Evolutionary conservation across 2,329 filamentous ascomycete species (phyloP).

Genomic region (Blumeriella jaapii): DNA sequence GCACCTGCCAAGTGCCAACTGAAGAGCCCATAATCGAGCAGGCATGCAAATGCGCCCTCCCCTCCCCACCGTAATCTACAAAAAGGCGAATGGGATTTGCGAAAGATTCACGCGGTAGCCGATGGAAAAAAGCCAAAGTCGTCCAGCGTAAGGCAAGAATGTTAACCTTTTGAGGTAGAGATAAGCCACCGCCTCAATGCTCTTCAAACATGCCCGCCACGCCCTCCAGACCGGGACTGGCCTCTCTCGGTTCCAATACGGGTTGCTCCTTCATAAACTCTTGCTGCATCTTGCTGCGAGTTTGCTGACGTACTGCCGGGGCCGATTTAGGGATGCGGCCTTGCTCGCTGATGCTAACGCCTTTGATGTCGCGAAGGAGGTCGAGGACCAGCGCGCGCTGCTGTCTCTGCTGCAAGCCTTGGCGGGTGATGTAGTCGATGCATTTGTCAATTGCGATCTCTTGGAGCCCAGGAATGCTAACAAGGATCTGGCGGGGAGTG

Average conservation of each 20-base stretch:
- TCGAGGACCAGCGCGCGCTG: conserved; percentile 76
- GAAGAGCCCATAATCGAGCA: no score
- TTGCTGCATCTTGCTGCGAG: conserved; percentile 51
- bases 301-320: conserved; percentile 33
- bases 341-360: conserved; percentile 86
- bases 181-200: background rate
- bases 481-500: conserved; percentile 65
- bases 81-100: no score
- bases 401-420: conserved; percentile 52
- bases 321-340: conserved; percentile 61
- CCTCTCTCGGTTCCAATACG: conserved; percentile 5
- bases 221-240: conserved; percentile 24
- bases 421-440: conserved; percentile 47
- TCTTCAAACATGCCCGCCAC: conserved; percentile 25
- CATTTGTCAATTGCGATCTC: conserved; percentile 54
- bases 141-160: background rate
- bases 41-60: no score
- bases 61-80: no score
- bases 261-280: conserved; percentile 47
- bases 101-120: background rate
- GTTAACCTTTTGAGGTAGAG: background rate
- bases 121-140: background rate
- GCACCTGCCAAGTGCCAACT: no score
- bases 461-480: conserved; percentile 68
- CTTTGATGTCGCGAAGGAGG: conserved; percentile 73